These are phyloP conservation scores for Diaporthe vexans DNA, from an alignment of 2,329 filamentous ascomycete species.

Conservation along the genomic window DNA sequence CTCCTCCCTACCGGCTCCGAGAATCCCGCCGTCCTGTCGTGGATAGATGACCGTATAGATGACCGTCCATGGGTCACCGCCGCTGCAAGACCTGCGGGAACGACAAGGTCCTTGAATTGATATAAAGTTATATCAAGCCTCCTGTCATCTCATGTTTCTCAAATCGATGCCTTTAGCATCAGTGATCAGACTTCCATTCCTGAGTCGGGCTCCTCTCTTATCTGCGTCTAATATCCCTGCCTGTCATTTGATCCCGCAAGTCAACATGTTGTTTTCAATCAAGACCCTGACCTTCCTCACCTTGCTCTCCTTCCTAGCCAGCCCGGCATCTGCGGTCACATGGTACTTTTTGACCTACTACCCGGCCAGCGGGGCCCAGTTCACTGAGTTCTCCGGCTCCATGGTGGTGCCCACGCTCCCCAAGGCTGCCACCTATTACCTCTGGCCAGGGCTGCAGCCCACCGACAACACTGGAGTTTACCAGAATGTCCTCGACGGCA, in stretches of 20 bases:
- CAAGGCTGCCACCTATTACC: constrained; percentile 54
- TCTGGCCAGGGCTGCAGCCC: constrained; percentile 58
- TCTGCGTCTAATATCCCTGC: neutral
- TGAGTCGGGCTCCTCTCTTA: neutral
- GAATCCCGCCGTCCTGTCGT: constrained; percentile 9
- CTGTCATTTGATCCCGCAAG: neutral
- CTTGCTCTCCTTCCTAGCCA: constrained; percentile 46
- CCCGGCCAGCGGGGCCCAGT: constrained; percentile 51
- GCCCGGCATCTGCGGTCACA: constrained; percentile 48
- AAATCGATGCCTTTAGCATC: neutral
- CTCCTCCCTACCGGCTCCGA: constrained; percentile 26
- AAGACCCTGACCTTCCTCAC: constrained; percentile 33
- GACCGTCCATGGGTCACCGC: neutral
- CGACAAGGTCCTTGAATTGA: neutral
- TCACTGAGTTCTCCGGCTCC: constrained; percentile 51
- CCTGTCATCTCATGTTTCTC: constrained; percentile 6
- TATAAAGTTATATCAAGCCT: constrained; percentile 31
- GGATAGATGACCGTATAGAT: constrained; percentile 32
- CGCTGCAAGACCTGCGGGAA: neutral
- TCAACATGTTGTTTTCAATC: constrained; percentile 35
- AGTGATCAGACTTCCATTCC: neutral
- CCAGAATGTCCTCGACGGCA: constrained; percentile 57
- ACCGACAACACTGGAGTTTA: constrained; percentile 57
- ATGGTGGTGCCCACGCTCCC: constrained; percentile 50
- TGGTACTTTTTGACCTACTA: constrained; percentile 54